Base-by-base conservation (phyloP, 2,329 filamentous ascomycete genomes). In the Penicillium sp. region DNA sequence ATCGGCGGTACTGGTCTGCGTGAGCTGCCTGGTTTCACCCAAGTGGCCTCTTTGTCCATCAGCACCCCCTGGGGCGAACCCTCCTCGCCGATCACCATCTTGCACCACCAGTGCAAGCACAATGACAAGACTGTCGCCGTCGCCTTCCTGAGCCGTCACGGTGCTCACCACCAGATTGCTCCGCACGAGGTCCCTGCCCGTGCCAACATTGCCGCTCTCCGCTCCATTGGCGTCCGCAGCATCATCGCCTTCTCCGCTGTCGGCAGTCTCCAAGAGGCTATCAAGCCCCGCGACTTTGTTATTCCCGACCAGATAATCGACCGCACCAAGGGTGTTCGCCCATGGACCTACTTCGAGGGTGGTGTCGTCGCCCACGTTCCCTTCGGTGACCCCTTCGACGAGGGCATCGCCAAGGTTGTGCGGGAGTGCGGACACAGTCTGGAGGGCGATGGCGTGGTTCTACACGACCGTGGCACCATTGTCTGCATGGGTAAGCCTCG, bases 201-300 rank as follows among this genome's bases (percentile, higher is more conserved):
- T 60, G 94, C 94, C 76, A 99, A 97, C 80, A 96, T 99, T 68
- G 93, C 94, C n/a, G 94, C 94, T n/a, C 82, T 99, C 59, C 88
- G 94, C 62, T 87, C 85, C 67, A 82, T 99, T 57, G 94, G 94
- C 63, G 94, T 97, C 42, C 87, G 92, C 68, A 90, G 87, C 71
- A 85, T 97, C 72, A 90, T 99, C 71, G 92, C 93, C 60, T 99
- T 99, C 80, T 93, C 89, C 61, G 94, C 94, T 45, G 94, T 99
- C 53, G 94, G 94, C 59, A 93, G 89, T 68, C 80, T 99, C 71
- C 91, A 89, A 72, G 94, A 97, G 79, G 85, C 91, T 69, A 93
- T 99, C 74, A 91, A 90, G 77, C 94, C 94, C 39, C 89, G 94
- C 77, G 94, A 99, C 80, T 99, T 99, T 74, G 90, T 97, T 48